These are phyloP conservation scores for Candida montana DNA, from an alignment of 805 yeast species.

Conservation along the genomic window DNA sequence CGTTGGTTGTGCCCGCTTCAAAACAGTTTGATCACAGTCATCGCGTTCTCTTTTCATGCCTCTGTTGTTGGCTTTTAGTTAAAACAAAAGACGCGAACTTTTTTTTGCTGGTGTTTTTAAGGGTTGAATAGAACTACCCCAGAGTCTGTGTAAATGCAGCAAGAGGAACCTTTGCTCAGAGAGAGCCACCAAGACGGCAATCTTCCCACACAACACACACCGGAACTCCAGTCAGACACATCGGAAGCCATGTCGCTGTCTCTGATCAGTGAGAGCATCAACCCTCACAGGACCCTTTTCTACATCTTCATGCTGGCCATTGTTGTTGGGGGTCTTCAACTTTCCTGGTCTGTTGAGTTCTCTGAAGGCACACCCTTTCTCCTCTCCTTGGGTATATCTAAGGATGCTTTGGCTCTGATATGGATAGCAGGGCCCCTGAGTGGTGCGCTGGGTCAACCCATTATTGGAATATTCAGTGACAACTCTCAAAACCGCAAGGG, in stretches of 20 bases:
- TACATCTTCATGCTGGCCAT: constrained; percentile 43
- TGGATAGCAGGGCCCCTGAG: constrained; percentile 68
- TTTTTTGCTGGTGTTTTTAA: background rate
- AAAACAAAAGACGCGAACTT: no score
- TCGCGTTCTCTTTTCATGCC: no score
- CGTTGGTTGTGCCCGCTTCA: background rate
- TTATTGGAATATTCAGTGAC: constrained; percentile 56
- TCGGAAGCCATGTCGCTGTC: constrained; percentile 16
- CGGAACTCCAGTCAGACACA: background rate
- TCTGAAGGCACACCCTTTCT: constrained; percentile 59
- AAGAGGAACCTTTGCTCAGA: background rate
- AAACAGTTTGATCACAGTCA: no score
- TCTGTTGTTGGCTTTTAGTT: no score
- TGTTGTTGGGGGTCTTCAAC: constrained; percentile 52
- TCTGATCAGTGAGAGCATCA: constrained; percentile 28
- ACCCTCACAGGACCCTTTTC: constrained; percentile 38
- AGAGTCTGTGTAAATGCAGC: background rate
- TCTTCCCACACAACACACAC: no score
- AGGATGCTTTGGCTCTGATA: constrained; percentile 47
- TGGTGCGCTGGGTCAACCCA: constrained; percentile 60
- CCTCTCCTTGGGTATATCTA: constrained; percentile 57
- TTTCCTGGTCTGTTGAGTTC: constrained; percentile 64
- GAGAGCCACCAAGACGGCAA: background rate
- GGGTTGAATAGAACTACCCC: background rate
- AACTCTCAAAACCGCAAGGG: constrained; percentile 41